A percentile compares a stretch with the other conserved stretches of the same genome.
Conservation (phyloP, 805 yeast genomes). For the Tetrapisispora phaffii region DNA sequence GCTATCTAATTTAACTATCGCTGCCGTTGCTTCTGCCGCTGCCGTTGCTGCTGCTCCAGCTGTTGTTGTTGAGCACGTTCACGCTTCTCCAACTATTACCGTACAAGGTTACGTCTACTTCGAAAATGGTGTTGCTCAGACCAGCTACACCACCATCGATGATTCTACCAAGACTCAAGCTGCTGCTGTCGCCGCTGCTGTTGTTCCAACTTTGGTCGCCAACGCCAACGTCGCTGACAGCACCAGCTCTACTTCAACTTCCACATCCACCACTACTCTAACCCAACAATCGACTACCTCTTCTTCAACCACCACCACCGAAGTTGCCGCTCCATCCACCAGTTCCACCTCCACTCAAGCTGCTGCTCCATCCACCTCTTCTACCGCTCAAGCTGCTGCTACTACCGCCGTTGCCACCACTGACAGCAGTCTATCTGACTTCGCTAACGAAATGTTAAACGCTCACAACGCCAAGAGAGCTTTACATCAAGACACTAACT, state of each 20-base stretch:
- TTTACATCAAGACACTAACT: slow-evolving; percentile 33
- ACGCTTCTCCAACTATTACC: slow-evolving; percentile 17
- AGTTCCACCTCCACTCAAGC: slow-evolving; percentile 1
- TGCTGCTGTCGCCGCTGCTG: slow-evolving; percentile 7
- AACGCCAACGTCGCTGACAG: slow-evolving; percentile 10
- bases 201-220: slow-evolving; percentile 7
- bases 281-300: slow-evolving; percentile 9
- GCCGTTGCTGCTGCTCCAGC: slow-evolving; percentile 21
- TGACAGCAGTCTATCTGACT: slow-evolving; percentile 11
- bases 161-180: slow-evolving; percentile 7
- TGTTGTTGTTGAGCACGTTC: slow-evolving; percentile 24
- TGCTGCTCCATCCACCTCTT: slow-evolving; percentile 1
- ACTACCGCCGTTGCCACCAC: slow-evolving; percentile 14
- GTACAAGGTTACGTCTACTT: slow-evolving; percentile 22
- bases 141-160: slow-evolving; percentile 16
- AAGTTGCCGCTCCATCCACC: slow-evolving; percentile 4
- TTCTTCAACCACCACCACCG: neutral
- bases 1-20: slow-evolving; percentile 14
- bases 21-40: slow-evolving; percentile 9
- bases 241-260: slow-evolving; percentile 4
- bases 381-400: slow-evolving; percentile 5
- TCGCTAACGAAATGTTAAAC: slow-evolving; percentile 36
- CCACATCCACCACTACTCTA: slow-evolving; percentile 6
- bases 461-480: slow-evolving; percentile 59
- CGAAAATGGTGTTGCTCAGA: slow-evolving; percentile 18